A percentile compares a stretch with the other conserved stretches of the same genome.
These are phyloP conservation scores for Silene noctiflora DNA, from an alignment of 179 eudicot species.

Conservation along the genomic window DNA sequence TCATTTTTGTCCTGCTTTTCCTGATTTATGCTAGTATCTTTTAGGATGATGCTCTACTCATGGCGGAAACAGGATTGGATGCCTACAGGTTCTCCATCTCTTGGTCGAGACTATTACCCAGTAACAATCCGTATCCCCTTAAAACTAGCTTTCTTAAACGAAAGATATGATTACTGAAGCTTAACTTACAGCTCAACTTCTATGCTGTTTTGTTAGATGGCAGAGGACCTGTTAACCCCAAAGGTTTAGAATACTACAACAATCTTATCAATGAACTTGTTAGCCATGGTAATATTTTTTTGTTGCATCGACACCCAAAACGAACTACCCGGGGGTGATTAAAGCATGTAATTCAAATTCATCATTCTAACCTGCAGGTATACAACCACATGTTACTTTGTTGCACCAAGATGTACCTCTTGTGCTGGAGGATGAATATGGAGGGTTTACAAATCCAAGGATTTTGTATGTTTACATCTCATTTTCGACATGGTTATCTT, in stretches of 20 bases:
- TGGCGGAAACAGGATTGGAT: slow-evolving; percentile 57
- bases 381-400: slow-evolving; percentile 67
- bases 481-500: not conserved
- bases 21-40: not conserved
- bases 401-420: slow-evolving; percentile 59
- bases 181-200: not conserved
- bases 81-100: slow-evolving; percentile 69
- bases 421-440: slow-evolving; percentile 68
- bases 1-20: not conserved
- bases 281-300: slow-evolving; percentile 16
- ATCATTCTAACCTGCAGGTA: slow-evolving; percentile 38
- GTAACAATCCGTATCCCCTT: slow-evolving; percentile 28
- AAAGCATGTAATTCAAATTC: not conserved
- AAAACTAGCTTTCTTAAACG: not conserved
- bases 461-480: slow-evolving; percentile 34
- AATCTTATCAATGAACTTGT: slow-evolving; percentile 56
- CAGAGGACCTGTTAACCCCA: slow-evolving; percentile 56
- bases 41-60: slow-evolving; percentile 61
- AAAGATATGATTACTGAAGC: not conserved
- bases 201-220: slow-evolving; percentile 42
- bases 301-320: too few relatives aligned
- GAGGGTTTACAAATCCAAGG: slow-evolving; percentile 53
- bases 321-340: too few relatives aligned
- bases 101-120: slow-evolving; percentile 66
- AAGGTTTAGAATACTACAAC: slow-evolving; percentile 61